Evolutionary conservation across 331 rosid genomes (phyloP).

Genomic region (Malus hybrid): DNA sequence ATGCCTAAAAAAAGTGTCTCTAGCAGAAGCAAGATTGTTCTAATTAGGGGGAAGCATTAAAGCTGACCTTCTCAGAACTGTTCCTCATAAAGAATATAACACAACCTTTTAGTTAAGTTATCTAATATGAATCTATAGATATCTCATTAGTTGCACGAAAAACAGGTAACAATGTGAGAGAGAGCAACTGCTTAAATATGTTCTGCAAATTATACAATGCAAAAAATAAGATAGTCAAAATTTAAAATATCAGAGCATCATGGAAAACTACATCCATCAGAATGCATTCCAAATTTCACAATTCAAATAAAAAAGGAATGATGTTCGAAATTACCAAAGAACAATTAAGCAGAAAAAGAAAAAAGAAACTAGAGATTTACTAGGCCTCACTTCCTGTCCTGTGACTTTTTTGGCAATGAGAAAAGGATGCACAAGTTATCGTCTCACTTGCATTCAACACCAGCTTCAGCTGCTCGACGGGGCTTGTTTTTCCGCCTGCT

Average conservation of each 20-base stretch:
- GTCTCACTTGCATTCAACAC: conserved; percentile 79
- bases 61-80: background rate
- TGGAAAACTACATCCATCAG: conserved; percentile 35
- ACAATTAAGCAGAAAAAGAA: conserved; percentile 26
- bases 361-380: conserved; percentile 32
- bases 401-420: conserved; percentile 8
- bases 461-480: conserved; percentile 91
- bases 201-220: conserved; percentile 16
- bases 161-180: background rate
- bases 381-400: conserved; percentile 32
- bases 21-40: background rate
- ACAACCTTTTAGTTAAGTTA: background rate
- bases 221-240: conserved; percentile 19
- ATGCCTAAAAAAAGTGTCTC: background rate
- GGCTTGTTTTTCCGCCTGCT: conserved; percentile 93
- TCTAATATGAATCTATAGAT: background rate
- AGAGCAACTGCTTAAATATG: conserved; percentile 5
- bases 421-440: conserved; percentile 15
- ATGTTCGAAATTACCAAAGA: conserved; percentile 26
- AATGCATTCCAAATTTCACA: conserved; percentile 44
- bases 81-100: background rate
- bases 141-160: background rate
- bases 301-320: conserved; percentile 26
- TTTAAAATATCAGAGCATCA: conserved; percentile 24
- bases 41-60: background rate